Evolutionary conservation across 257 asterid species (phyloP).

Genomic region (Thymus quinquecostatus): DNA sequence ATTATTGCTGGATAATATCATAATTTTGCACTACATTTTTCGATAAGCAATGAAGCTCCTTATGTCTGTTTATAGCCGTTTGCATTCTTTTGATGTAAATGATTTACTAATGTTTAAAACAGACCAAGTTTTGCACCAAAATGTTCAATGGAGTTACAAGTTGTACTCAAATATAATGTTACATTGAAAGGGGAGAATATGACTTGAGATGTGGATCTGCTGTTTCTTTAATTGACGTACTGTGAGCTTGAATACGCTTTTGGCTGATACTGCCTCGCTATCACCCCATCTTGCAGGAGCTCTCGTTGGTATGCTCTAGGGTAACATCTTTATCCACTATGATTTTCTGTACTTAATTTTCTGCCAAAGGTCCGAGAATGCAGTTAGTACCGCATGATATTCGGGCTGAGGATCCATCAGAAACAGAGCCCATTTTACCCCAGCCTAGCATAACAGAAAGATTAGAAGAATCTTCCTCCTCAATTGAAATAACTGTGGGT

Average conservation of each 20-base stretch:
- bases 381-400: slow-evolving; percentile 72
- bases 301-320: slow-evolving; percentile 48
- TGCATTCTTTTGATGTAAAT: not conserved
- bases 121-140: too few relatives aligned
- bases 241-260: slow-evolving; percentile 4
- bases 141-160: too few relatives aligned
- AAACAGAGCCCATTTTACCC: slow-evolving; percentile 87
- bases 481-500: slow-evolving; percentile 75
- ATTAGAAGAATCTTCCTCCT: slow-evolving; percentile 64
- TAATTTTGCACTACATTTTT: not conserved
- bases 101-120: too few relatives aligned
- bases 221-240: slow-evolving; percentile 8
- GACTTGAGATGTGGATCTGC: too few relatives aligned
- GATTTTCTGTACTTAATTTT: slow-evolving; percentile 44
- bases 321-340: slow-evolving; percentile 37
- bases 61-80: not conserved
- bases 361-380: slow-evolving; percentile 56
- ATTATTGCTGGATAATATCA: not conserved
- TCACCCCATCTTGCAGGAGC: slow-evolving; percentile 38
- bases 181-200: too few relatives aligned
- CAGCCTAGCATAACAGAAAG: slow-evolving; percentile 47
- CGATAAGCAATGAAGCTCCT: not conserved
- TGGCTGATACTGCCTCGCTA: slow-evolving; percentile 35
- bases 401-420: slow-evolving; percentile 69
- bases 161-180: too few relatives aligned